These are phyloP conservation scores for Prunus salicina DNA, from an alignment of 306 rosid genomes.

Conservation along the genomic window DNA sequence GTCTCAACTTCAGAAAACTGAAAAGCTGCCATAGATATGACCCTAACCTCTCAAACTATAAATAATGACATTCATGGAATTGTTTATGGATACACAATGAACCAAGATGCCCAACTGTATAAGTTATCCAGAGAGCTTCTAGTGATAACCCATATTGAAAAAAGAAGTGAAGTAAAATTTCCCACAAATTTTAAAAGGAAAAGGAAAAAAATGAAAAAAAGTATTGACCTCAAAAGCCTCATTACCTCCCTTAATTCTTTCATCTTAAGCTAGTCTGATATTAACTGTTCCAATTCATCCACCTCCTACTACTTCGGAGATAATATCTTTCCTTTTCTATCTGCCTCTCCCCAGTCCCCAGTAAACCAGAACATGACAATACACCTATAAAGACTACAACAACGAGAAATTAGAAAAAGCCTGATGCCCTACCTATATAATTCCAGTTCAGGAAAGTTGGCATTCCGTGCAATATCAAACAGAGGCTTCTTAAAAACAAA, in stretches of 20 bases:
- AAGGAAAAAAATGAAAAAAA: not conserved
- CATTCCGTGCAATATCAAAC: not conserved
- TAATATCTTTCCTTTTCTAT: not conserved
- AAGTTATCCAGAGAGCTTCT: not conserved
- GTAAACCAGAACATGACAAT: conserved; percentile 2
- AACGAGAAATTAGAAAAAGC: not conserved
- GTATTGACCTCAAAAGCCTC: not conserved
- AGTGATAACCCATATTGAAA: not conserved
- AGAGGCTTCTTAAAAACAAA: not conserved
- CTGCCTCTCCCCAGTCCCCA: not conserved
- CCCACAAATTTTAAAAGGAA: not conserved
- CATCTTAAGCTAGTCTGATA: not conserved
- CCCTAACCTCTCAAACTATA: not conserved
- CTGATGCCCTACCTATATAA: not conserved
- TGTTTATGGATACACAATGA: not conserved
- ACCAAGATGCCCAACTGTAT: not conserved
- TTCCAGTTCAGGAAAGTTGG: not conserved
- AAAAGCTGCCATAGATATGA: not conserved
- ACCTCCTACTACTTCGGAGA: conserved; percentile 6
- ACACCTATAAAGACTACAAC: not conserved
- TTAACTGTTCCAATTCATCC: not conserved
- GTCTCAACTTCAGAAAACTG: not conserved
- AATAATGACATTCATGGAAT: conserved; percentile 1
- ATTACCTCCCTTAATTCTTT: not conserved
- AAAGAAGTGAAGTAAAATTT: not conserved